Conservation (phyloP, 1,284 basidiomycete genomes). For the Earliella scabrosa region DNA sequence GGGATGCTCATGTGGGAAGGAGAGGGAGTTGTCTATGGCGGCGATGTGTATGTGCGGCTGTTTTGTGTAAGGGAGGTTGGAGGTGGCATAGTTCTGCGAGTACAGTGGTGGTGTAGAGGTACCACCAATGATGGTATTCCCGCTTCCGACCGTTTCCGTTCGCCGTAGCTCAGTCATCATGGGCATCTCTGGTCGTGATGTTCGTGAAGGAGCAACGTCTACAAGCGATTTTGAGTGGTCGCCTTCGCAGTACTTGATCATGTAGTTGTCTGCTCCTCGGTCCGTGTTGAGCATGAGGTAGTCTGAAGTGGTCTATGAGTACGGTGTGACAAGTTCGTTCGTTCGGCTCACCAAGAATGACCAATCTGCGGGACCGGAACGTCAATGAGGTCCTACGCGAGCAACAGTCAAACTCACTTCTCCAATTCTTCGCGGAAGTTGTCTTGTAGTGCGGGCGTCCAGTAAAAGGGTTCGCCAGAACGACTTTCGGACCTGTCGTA, state of each 20-base stretch:
- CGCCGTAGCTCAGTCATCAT: constrained; percentile 69
- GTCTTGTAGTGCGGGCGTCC: constrained; percentile 77
- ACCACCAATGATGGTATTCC: constrained; percentile 17
- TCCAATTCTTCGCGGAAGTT: constrained; percentile 88
- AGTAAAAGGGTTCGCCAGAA: constrained; percentile 71
- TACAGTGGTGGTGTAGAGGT: constrained; percentile 36
- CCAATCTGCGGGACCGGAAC: constrained; percentile 53
- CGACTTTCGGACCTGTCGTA: constrained; percentile 66
- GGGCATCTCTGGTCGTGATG: constrained; percentile 66
- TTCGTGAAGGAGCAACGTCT: constrained; percentile 76
- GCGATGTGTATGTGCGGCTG: constrained; percentile 74
- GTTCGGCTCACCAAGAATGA: constrained; percentile 66
- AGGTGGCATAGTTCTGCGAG: constrained; percentile 23
- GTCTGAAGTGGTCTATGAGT: constrained; percentile 47
- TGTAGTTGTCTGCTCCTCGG: constrained; percentile 84
- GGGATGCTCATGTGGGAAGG: constrained; percentile 90
- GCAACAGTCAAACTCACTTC: constrained; percentile 55
- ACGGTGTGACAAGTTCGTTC: not conserved
- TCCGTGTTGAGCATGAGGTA: constrained; percentile 91
- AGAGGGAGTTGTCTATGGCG: constrained; percentile 92
- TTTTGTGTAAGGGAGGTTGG: constrained; percentile 37
- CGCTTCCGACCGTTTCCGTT: constrained; percentile 35
- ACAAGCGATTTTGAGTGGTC: constrained; percentile 75
- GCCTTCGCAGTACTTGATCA: constrained; percentile 86
- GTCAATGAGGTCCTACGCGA: not conserved